Evolutionary conservation across 345 rosid genomes (phyloP).

Genomic region (Citropsis articulata): DNA sequence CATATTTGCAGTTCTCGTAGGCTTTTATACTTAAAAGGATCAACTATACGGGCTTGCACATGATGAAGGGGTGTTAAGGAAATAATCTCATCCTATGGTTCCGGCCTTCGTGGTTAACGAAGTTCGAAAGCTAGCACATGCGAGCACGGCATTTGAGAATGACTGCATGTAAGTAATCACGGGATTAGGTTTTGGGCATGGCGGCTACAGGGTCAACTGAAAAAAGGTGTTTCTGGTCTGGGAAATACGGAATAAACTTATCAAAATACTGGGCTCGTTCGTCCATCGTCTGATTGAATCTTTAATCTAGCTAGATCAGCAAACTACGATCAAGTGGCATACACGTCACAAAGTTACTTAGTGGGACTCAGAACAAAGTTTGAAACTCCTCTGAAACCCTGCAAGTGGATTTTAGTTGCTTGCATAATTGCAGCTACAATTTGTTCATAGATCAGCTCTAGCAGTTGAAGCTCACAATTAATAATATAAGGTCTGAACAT

Average conservation of each 20-base stretch:
- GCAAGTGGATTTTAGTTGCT: background rate
- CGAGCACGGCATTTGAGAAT: background rate
- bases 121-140: background rate
- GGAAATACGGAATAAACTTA: background rate
- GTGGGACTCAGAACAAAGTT: background rate
- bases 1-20: no score
- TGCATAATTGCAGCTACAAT: background rate
- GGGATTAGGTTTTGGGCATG: background rate
- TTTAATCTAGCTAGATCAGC: background rate
- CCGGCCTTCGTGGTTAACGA: background rate
- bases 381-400: background rate
- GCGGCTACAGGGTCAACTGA: background rate
- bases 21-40: no score
- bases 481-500: no score
- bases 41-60: no score
- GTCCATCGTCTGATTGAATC: slow-evolving; percentile 14
- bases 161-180: background rate
- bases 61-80: no score
- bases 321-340: slow-evolving; percentile 15
- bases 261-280: background rate
- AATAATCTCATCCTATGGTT: no score
- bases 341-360: slow-evolving; percentile 16
- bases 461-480: no score
- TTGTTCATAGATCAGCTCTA: no score
- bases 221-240: background rate